Percentiles rank a stretch among this genome's conserved stretches.
These are phyloP conservation scores for Suillus americanus DNA, from an alignment of 768 basidiomycete species.

Conservation along the genomic window DNA sequence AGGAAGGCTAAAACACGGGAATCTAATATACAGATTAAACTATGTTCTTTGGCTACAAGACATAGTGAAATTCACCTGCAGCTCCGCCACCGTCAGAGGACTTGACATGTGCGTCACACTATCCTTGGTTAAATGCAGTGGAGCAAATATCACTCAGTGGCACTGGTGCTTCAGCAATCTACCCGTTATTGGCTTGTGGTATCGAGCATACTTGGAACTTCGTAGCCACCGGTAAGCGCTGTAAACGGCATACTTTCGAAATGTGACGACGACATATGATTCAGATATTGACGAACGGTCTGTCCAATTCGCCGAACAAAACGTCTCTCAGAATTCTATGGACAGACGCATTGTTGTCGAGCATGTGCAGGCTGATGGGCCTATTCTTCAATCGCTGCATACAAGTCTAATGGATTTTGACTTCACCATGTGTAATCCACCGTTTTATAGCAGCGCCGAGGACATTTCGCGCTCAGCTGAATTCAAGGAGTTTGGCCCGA, in stretches of 20 bases:
- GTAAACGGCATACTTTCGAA: not conserved
- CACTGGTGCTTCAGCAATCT: slow-evolving; percentile 89
- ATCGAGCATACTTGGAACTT: slow-evolving; percentile 56
- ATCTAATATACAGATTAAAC: slow-evolving; percentile 57
- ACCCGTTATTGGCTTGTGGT: slow-evolving; percentile 72
- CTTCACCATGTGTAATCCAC: slow-evolving; percentile 95
- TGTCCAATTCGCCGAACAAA: slow-evolving; percentile 49
- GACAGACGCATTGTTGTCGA: slow-evolving; percentile 49
- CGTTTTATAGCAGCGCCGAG: slow-evolving; percentile 79
- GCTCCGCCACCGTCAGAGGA: slow-evolving; percentile 38
- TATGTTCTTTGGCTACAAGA: slow-evolving; percentile 88
- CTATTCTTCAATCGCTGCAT: slow-evolving; percentile 42
- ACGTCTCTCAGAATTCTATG: slow-evolving; percentile 60
- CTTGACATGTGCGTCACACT: slow-evolving; percentile 66
- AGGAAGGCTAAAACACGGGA: not conserved
- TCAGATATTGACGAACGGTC: slow-evolving; percentile 75
- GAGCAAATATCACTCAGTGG: slow-evolving; percentile 51
- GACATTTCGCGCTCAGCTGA: slow-evolving; percentile 64
- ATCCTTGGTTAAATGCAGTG: not conserved
- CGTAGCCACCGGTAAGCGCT: slow-evolving; percentile 60
- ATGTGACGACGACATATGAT: not conserved
- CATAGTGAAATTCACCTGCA: slow-evolving; percentile 39
- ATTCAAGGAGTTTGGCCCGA: slow-evolving; percentile 65
- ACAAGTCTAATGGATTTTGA: slow-evolving; percentile 39
- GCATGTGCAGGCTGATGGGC: slow-evolving; percentile 33